Percentiles rank a stretch among this genome's conserved stretches.
Conservation (phyloP, 192 early-diverging fungal genomes). For the Entophlyctis helioformis region DNA sequence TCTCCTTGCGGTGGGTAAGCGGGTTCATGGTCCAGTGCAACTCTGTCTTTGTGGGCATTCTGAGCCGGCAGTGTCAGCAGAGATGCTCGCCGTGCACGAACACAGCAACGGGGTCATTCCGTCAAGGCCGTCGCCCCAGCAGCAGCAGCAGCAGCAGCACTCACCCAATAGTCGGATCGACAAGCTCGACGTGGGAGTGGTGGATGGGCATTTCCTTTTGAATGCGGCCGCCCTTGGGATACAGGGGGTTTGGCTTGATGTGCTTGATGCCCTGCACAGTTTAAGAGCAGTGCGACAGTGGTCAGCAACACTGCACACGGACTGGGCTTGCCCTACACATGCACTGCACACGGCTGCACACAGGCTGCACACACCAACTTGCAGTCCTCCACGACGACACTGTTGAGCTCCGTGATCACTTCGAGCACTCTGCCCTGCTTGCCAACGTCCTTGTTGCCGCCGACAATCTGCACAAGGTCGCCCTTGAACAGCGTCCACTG, state of each 20-base stretch:
- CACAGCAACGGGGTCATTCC: too few species aligned
- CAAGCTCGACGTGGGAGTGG: constrained; percentile 53
- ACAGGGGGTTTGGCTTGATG: constrained; percentile 42
- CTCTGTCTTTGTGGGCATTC: too few species aligned
- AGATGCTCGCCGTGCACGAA: too few species aligned
- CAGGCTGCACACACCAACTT: constrained; percentile 36
- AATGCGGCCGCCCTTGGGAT: constrained; percentile 36
- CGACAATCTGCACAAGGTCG: constrained; percentile 45
- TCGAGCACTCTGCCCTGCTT: constrained; percentile 50
- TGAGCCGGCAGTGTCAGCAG: background rate
- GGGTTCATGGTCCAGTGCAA: too few species aligned
- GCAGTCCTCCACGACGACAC: constrained; percentile 45
- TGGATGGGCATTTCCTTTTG: constrained; percentile 58
- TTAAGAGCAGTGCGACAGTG: too few species aligned
- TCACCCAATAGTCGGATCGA: constrained; percentile 44
- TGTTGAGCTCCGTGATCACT: constrained; percentile 48
- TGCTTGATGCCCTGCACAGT: constrained; percentile 30
- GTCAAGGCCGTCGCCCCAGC: too few species aligned
- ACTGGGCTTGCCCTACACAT: too few species aligned
- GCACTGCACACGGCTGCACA: too few species aligned
- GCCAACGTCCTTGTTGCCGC: constrained; percentile 48
- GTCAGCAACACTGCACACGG: too few species aligned
- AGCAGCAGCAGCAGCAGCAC: too few species aligned
- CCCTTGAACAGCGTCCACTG: constrained; percentile 50
- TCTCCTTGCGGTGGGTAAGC: background rate